phyloP scores from a whole-genome alignment of 2,329 filamentous ascomycete species.

The Rugonectria rugulosa region DNA sequence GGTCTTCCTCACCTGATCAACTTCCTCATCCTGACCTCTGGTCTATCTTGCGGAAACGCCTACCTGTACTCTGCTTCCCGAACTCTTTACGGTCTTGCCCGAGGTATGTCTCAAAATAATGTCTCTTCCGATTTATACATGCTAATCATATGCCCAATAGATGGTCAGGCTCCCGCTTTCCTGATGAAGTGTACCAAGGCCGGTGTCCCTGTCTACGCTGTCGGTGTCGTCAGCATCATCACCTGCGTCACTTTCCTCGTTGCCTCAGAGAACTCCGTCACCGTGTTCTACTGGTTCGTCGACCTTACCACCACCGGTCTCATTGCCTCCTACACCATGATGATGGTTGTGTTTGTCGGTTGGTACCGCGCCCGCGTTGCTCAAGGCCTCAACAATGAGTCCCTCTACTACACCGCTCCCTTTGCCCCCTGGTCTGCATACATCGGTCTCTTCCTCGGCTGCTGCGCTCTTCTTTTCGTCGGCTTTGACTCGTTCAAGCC shows the following conservation, averaged over 20 bases:
- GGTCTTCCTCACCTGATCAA: constrained; percentile 64
- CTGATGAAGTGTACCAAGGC: constrained; percentile 64
- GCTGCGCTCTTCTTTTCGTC: constrained; percentile 60
- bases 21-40: constrained; percentile 66
- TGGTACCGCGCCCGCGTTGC: constrained; percentile 58
- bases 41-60: constrained; percentile 53
- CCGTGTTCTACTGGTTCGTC: constrained; percentile 61
- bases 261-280: constrained; percentile 53
- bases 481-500: constrained; percentile 64
- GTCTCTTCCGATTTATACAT: not conserved
- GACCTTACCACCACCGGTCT: constrained; percentile 63
- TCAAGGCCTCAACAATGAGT: constrained; percentile 53
- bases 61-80: constrained; percentile 56
- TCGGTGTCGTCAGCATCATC: constrained; percentile 56
- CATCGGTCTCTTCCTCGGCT: constrained; percentile 55
- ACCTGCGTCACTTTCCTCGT: constrained; percentile 60
- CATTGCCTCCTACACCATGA: constrained; percentile 62
- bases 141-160: constrained; percentile 24
- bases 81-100: constrained; percentile 57
- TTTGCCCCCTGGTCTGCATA: constrained; percentile 61
- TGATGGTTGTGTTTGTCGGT: constrained; percentile 51
- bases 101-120: constrained; percentile 21
- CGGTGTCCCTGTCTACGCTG: constrained; percentile 66
- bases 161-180: constrained; percentile 56
- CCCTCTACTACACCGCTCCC: constrained; percentile 58